These are phyloP conservation scores for Didymella keratinophila DNA, from an alignment of 2,329 filamentous ascomycete genomes.

Conservation along the genomic window DNA sequence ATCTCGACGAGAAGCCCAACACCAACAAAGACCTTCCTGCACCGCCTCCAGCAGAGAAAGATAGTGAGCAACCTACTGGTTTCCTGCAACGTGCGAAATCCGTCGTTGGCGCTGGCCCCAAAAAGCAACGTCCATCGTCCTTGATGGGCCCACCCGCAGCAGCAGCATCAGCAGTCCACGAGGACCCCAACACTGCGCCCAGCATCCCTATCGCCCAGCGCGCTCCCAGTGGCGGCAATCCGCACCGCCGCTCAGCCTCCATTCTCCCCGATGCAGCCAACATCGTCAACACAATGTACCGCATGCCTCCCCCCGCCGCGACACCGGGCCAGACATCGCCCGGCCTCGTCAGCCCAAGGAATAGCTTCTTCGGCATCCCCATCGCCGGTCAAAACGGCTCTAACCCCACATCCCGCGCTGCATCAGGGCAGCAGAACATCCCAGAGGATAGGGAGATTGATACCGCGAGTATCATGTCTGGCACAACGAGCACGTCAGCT, in stretches of 20 bases:
- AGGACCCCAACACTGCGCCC: conserved; percentile 76
- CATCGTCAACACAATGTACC: conserved; percentile 90
- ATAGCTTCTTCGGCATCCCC: conserved; percentile 53
- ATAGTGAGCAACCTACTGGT: conserved; percentile 54
- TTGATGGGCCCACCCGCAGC: conserved; percentile 33
- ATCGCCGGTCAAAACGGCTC: conserved; percentile 51
- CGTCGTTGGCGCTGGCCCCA: conserved; percentile 56
- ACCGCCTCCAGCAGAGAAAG: conserved; percentile 55
- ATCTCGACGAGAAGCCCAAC: conserved; percentile 61
- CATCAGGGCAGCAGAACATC: conserved; percentile 46
- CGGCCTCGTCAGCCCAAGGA: conserved; percentile 47
- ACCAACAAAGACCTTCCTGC: conserved; percentile 86
- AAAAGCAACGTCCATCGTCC: conserved; percentile 56
- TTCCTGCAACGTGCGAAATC: conserved; percentile 69
- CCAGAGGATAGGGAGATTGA: conserved; percentile 46
- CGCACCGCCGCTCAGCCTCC: conserved; percentile 55
- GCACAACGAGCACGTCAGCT: conserved; percentile 26
- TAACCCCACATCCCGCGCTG: conserved; percentile 52
- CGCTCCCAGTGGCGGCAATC: conserved; percentile 44
- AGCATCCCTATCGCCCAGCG: conserved; percentile 73
- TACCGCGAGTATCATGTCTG: conserved; percentile 25
- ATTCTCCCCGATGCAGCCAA: conserved; percentile 65
- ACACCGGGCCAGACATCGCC: conserved; percentile 58
- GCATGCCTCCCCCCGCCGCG: conserved; percentile 61
- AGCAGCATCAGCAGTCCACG: conserved; percentile 45